Base-by-base conservation (phyloP, 345 rosid species). In the Eucalyptus marginata region DNA sequence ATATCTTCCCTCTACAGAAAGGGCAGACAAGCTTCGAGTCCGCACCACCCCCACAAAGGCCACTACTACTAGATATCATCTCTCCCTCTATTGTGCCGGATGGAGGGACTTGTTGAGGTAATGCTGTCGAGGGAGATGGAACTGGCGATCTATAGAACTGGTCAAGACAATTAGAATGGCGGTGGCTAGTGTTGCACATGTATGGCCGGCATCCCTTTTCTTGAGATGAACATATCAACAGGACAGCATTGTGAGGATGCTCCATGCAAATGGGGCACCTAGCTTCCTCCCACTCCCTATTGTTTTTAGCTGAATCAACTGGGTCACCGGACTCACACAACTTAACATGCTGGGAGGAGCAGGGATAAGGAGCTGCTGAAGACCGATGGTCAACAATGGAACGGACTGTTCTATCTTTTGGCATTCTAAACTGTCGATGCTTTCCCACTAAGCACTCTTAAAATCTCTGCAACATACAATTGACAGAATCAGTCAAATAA, bases 241-340 rank as follows among this genome's bases (percentile, higher is more conserved):
- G 94, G 33, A 96, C 97, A 0, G 94, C 96, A 88, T 94, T 96
- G 88, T 95, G 98, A 4, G 99, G 98, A 15, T 94, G 94, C 88
- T 96, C 99, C 95, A 96, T 93, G 88, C 98, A 96, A 83, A 95
- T 89, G 4, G 96, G 93, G 89, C 99, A 96, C 90, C 93, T 90
- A 14, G 91, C 93, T 71, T 94, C 96, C 76, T 96, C 97, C 96
- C 95, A 95, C 88, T 93, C 95, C 86, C 93, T 93, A 14, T 87
- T 91, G 89, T 94, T 91, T 89, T 94, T 89, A 4, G 29, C 51
- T 43, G 88, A 47, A 91, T 49, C 93, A 10, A 87, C 56, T 15
- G 89, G 88, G 76, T 90, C 52, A 54, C 89, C 86, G 44, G 58
- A 86, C 52, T 88, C 89, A 18, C 25, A 87, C 90, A 91, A 93